Percentiles rank a stretch among this genome's conserved stretches.
These are phyloP conservation scores for Verticillium nonalfalfae DNA, from an alignment of 2,329 filamentous ascomycete genomes.

Conservation along the genomic window DNA sequence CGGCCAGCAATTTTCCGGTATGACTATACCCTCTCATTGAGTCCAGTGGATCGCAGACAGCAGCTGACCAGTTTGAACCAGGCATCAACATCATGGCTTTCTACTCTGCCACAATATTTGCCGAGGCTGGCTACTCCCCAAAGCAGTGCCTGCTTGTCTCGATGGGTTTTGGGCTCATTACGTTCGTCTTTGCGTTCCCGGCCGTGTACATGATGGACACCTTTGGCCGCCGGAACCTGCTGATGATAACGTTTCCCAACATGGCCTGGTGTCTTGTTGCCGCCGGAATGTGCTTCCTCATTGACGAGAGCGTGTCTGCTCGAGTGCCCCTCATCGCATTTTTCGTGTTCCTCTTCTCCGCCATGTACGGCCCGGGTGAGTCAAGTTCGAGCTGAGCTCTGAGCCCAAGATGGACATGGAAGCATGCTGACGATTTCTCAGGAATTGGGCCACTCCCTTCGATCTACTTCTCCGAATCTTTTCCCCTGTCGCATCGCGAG, in stretches of 20 bases:
- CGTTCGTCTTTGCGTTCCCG: constrained; percentile 59
- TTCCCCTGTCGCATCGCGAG: constrained; percentile 57
- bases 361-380: constrained; percentile 56
- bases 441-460: constrained; percentile 50
- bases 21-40: constrained; percentile 2
- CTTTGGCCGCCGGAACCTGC: constrained; percentile 54
- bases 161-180: constrained; percentile 49
- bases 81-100: constrained; percentile 44
- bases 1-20: constrained; percentile 54
- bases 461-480: constrained; percentile 57
- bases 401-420: too few relatives aligned
- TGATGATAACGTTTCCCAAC: constrained; percentile 61
- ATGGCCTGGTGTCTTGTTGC: constrained; percentile 55
- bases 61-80: background rate
- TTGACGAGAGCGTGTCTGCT: constrained; percentile 23
- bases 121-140: constrained; percentile 32
- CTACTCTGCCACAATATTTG: constrained; percentile 40
- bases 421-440: constrained; percentile 24
- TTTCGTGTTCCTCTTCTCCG: constrained; percentile 60
- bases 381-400: too few relatives aligned
- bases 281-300: constrained; percentile 31
- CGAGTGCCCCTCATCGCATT: constrained; percentile 50
- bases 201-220: constrained; percentile 63
- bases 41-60: background rate
- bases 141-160: constrained; percentile 43